Evolutionary conservation across 2,329 filamentous ascomycete species (phyloP).

Genomic region (Aureobasidium vineae): DNA sequence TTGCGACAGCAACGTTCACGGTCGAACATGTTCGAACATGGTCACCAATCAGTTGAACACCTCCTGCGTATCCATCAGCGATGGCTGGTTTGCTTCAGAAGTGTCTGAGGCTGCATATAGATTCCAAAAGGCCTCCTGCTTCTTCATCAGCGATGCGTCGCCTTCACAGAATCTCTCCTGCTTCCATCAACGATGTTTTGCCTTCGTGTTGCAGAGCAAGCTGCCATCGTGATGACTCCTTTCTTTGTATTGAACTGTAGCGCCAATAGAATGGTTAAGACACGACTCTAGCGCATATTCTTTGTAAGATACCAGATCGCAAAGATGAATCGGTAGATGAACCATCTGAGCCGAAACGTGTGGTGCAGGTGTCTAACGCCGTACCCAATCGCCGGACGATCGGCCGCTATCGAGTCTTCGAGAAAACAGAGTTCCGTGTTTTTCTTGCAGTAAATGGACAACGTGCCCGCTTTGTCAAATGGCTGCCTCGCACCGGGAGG

Average conservation of each 20-base stretch:
- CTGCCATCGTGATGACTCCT: slow-evolving; percentile 7
- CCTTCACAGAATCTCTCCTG: background rate
- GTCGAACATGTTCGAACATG: background rate
- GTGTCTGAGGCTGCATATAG: background rate
- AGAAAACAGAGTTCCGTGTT: slow-evolving; percentile 4
- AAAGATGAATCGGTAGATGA: slow-evolving; percentile 19
- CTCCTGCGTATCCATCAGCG: background rate
- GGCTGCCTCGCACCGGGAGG: slow-evolving; percentile 1
- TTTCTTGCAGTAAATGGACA: background rate
- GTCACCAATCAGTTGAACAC: background rate
- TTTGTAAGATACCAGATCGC: slow-evolving; percentile 13
- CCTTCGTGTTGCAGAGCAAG: slow-evolving; percentile 1
- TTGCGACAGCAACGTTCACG: background rate
- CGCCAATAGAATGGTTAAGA: slow-evolving; percentile 13
- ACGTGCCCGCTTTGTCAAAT: background rate
- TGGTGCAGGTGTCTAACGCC: slow-evolving; percentile 11
- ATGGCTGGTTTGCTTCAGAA: background rate
- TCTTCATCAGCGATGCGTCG: slow-evolving; percentile 10
- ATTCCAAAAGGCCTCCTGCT: background rate
- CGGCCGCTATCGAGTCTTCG: background rate
- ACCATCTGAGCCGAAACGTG: slow-evolving; percentile 14
- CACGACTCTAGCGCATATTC: background rate
- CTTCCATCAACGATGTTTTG: slow-evolving; percentile 15
- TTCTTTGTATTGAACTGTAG: background rate
- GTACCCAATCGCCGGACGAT: slow-evolving; percentile 10